These are phyloP conservation scores for Fusarium subglutinans DNA, from an alignment of 2,329 filamentous ascomycete genomes.

Conservation along the genomic window DNA sequence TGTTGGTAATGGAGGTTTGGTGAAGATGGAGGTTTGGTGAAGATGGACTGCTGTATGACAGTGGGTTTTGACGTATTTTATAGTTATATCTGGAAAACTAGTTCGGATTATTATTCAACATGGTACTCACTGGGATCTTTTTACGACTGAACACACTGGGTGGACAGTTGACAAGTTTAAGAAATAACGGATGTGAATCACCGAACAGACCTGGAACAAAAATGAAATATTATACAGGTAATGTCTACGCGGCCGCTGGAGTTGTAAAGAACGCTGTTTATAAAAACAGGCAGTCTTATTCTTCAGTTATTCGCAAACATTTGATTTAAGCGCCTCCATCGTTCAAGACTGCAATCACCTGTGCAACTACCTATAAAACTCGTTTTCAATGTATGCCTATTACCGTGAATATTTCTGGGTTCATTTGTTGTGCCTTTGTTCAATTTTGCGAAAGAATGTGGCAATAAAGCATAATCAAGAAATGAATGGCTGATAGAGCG, in stretches of 20 bases:
- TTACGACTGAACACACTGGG: no score
- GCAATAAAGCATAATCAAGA: rapidly evolving
- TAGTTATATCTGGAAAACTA: neutral
- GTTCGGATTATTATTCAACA: neutral
- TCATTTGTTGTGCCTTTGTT: rapidly evolving
- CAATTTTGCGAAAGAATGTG: rapidly evolving
- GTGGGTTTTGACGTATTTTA: neutral
- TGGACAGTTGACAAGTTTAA: neutral
- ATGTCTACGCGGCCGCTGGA: rapidly evolving
- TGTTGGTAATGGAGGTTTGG: no score
- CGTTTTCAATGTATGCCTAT: rapidly evolving
- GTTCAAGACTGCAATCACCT: rapidly evolving
- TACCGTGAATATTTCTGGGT: neutral
- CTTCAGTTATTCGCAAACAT: neutral
- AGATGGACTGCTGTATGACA: neutral
- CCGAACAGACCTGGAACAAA: neutral
- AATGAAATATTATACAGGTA: rapidly evolving
- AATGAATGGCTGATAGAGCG: no score
- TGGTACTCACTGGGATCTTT: neutral
- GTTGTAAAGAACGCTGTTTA: no score
- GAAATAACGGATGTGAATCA: no score
- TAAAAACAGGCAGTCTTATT: rapidly evolving
- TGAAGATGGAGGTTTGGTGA: neutral
- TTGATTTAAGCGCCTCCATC: rapidly evolving
- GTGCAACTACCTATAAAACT: rapidly evolving